A percentile compares a stretch with the other conserved stretches of the same genome.
Evolutionary conservation across 1,284 basidiomycete species (phyloP).

Genomic region (Malassezia furfur): DNA sequence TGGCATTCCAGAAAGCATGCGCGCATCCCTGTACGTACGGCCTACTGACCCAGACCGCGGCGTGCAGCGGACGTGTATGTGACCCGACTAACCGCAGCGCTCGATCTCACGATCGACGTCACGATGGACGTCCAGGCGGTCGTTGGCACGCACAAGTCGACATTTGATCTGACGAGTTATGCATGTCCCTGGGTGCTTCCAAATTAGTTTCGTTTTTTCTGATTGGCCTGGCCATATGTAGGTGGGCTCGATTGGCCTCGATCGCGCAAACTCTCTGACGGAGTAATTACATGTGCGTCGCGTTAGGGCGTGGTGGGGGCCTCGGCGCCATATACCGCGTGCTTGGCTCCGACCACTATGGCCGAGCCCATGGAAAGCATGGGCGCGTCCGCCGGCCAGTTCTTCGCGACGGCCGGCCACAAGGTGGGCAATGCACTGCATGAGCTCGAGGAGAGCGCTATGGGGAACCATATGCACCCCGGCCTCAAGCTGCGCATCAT

Average conservation of each 20-base stretch:
- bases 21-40: slow-evolving; percentile 16
- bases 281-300: too few species aligned
- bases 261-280: too few species aligned
- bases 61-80: slow-evolving; percentile 3
- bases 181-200: slow-evolving; percentile 15
- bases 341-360: too few species aligned
- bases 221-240: not conserved
- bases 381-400: not conserved
- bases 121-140: slow-evolving; percentile 8
- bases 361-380: not conserved
- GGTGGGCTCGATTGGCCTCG: too few species aligned
- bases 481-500: slow-evolving; percentile 51
- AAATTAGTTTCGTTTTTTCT: not conserved
- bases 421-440: not conserved
- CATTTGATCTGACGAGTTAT: not conserved
- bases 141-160: not conserved
- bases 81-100: not conserved
- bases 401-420: not conserved
- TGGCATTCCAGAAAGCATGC: slow-evolving; percentile 13
- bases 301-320: too few species aligned
- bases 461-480: not conserved
- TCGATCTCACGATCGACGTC: slow-evolving; percentile 6
- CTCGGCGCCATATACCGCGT: too few species aligned
- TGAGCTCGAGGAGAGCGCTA: too few species aligned
- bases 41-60: not conserved